Evolutionary conservation across 345 rosid genomes (phyloP), one percentile per base, ranked within the genome.

Genomic region (Hirschfeldia incana): DNA sequence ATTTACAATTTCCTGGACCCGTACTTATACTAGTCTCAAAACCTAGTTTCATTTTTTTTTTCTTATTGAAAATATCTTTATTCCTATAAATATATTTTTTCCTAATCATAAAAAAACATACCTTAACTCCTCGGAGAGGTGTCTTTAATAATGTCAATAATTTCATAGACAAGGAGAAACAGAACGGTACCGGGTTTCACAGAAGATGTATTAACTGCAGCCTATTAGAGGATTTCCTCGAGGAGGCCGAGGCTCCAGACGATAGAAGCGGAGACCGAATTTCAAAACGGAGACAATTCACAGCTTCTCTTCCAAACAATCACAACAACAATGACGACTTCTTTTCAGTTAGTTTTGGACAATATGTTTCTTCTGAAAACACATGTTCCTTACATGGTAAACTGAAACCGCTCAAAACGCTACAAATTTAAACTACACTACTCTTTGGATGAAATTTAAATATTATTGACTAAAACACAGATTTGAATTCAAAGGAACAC

Each of bases 161-260:
- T 51, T 69, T 80, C 79, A 28, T 72, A 16, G 79, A 55, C 15
- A 69, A 29, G 75, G 0, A 37, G 32, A 29, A 29, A 29, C 32
- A 29, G 32, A 29, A 74, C 71, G 42, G 9, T 17, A 37, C 39
- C 5, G 16, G 34, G 49, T 27, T 15, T 63, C 79, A 67, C 16
- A 79, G 79, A 51, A 32, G 70, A 68, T 74, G 70, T 73, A 81
- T 57, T 62, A 84, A 79, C 30, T 79, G 76, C 77, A 85, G 86
- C 46, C 73, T 85, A 46, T 71, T 86, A 76, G 94, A 93, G 65
- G 90, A 86, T 79, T 80, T 91, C 74, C 72, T 88, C 30, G 84
- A 79, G 53, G 91, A 89, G 69, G 80, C 89, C 11, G 86, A 85
- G 26, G 83, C 72, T 49, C 51, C 82, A 74, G 82, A 72, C 1